A percentile compares a stretch with the other conserved stretches of the same genome.
These are phyloP conservation scores for Penicillium sp. DNA, from an alignment of 2,329 filamentous ascomycete species.

Conservation along the genomic window DNA sequence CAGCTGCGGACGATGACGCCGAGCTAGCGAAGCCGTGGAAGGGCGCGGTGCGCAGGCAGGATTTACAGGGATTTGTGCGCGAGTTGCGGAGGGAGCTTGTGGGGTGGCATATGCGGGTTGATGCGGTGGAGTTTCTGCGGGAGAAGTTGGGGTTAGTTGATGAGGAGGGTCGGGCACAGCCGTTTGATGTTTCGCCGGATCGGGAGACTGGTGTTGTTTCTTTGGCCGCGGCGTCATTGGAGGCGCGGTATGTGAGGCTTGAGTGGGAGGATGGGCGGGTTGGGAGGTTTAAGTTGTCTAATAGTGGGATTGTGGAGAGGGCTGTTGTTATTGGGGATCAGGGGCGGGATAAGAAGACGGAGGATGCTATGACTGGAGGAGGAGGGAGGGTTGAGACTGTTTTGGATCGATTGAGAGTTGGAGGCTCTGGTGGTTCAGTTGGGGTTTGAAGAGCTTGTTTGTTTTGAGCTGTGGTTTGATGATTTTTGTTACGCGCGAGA, in stretches of 20 bases:
- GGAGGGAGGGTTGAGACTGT: constrained; percentile 38
- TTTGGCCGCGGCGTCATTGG: constrained; percentile 37
- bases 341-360: constrained; percentile 40
- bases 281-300: constrained; percentile 45
- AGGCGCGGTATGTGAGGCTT: constrained; percentile 45
- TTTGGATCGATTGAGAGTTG: constrained; percentile 31
- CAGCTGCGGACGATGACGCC: constrained; percentile 11
- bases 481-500: constrained; percentile 1
- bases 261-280: constrained; percentile 48
- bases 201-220: constrained; percentile 37
- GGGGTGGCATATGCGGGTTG: constrained; percentile 43
- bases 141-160: constrained; percentile 34
- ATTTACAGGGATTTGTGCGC: constrained; percentile 38
- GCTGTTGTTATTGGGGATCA: constrained; percentile 45
- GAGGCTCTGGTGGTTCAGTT: constrained; percentile 3
- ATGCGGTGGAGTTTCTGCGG: constrained; percentile 37
- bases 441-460: not conserved
- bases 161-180: constrained; percentile 12
- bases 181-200: constrained; percentile 18
- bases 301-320: constrained; percentile 42
- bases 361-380: constrained; percentile 36
- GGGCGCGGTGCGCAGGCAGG: constrained; percentile 29
- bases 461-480: not conserved
- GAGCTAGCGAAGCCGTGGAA: constrained; percentile 20
- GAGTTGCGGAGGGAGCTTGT: constrained; percentile 44